These are phyloP conservation scores for Gilbertella persicaria DNA, from an alignment of 371 early-diverging fungal genomes.

Conservation along the genomic window DNA sequence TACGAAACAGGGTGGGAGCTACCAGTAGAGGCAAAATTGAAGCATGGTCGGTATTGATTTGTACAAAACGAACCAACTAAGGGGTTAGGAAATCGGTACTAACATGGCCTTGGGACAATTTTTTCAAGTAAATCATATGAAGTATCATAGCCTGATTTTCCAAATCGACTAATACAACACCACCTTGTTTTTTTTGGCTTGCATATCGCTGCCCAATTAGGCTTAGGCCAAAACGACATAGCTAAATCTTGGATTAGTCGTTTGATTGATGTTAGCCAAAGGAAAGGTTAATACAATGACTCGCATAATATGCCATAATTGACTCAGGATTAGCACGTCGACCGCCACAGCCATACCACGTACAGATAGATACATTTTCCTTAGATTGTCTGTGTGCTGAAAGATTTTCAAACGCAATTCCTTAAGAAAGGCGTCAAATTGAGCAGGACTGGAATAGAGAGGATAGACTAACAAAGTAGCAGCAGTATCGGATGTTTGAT, in stretches of 20 bases:
- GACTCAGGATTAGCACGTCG: no score
- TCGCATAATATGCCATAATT: slow-evolving; percentile 4
- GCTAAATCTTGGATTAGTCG: background rate
- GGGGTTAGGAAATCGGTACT: background rate
- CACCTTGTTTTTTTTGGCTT: background rate
- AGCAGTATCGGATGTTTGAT: background rate
- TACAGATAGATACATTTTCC: no score
- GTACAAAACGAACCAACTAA: background rate
- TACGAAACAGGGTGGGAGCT: no score
- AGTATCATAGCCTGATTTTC: background rate
- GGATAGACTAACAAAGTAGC: slow-evolving; percentile 18
- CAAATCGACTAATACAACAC: background rate
- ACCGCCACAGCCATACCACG: no score
- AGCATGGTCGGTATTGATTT: background rate
- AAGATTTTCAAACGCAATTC: no score
- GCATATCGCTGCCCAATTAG: background rate
- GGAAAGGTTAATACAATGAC: background rate
- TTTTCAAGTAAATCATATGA: background rate
- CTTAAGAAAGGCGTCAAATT: no score
- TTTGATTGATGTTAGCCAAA: background rate
- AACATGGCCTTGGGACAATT: background rate
- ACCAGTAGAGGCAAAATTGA: background rate
- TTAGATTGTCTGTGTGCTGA: no score
- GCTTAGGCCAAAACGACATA: background rate
- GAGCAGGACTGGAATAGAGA: no score